These are phyloP conservation scores for Exophiala spinifera DNA, from an alignment of 2,329 filamentous ascomycete genomes.

Conservation along the genomic window DNA sequence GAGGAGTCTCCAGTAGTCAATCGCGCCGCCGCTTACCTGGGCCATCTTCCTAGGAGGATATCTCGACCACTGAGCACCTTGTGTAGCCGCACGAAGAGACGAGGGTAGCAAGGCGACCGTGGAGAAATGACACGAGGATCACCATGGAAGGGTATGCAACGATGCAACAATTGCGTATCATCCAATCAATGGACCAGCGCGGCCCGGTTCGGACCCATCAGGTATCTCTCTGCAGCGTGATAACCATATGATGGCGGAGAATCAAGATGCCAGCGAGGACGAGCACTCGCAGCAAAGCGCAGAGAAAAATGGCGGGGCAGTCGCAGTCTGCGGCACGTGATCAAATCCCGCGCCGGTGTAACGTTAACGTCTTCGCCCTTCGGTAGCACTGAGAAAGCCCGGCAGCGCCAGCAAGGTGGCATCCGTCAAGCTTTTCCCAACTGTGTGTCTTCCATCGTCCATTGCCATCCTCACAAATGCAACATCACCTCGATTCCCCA, in stretches of 20 bases:
- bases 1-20: slow-evolving; percentile 8
- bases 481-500: slow-evolving; percentile 21
- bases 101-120: slow-evolving; percentile 1
- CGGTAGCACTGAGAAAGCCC: not conserved
- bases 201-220: not conserved
- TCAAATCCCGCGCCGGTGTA: not conserved
- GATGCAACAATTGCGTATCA: slow-evolving; percentile 21
- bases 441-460: slow-evolving; percentile 12
- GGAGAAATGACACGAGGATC: not conserved
- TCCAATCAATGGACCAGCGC: slow-evolving; percentile 15
- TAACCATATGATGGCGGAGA: not conserved
- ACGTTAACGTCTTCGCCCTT: not conserved
- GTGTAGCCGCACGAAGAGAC: not conserved
- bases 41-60: slow-evolving; percentile 15
- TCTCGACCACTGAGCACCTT: slow-evolving; percentile 5
- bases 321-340: not conserved
- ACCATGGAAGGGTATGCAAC: slow-evolving; percentile 7
- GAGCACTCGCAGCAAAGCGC: no score
- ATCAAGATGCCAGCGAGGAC: slow-evolving; percentile 6
- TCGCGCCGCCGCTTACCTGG: slow-evolving; percentile 12
- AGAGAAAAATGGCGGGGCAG: slow-evolving; percentile 4
- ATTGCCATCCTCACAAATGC: slow-evolving; percentile 16
- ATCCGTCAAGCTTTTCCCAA: slow-evolving; percentile 7
- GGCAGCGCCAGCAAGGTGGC: not conserved
- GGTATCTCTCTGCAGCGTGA: not conserved